Evolutionary conservation across 2,329 filamentous ascomycete genomes (phyloP).

Genomic region (Botryotinia convoluta): DNA sequence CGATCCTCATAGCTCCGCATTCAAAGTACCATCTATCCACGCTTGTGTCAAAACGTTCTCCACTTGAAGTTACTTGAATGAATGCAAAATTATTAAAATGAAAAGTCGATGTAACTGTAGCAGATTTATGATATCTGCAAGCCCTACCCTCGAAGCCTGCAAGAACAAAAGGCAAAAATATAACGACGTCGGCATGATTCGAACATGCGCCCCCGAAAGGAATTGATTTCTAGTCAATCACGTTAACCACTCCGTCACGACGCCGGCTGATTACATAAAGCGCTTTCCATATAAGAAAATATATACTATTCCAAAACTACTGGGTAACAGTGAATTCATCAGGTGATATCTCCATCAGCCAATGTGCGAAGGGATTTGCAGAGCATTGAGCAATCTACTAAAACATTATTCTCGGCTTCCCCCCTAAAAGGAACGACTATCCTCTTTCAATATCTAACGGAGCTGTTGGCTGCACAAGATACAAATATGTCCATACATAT

Average conservation of each 20-base stretch:
- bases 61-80: background rate
- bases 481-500: background rate
- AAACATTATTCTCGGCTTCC: background rate
- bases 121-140: too few relatives aligned
- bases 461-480: background rate
- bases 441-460: background rate
- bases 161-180: background rate
- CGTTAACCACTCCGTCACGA: conserved; percentile 18
- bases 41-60: background rate
- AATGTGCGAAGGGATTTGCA: background rate
- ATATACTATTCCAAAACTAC: background rate
- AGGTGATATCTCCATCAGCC: background rate
- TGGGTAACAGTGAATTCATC: background rate
- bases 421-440: too few relatives aligned
- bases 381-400: background rate
- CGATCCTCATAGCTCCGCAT: background rate
- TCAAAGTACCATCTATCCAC: background rate
- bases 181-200: conserved; percentile 16
- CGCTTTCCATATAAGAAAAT: fast-evolving
- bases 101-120: background rate
- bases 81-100: background rate
- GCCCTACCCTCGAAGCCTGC: background rate
- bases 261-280: background rate
- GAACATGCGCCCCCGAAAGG: conserved; percentile 18
- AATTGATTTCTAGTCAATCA: conserved; percentile 19